These are phyloP conservation scores for Tylopilus intermedius DNA, from an alignment of 768 basidiomycete species.

Conservation along the genomic window DNA sequence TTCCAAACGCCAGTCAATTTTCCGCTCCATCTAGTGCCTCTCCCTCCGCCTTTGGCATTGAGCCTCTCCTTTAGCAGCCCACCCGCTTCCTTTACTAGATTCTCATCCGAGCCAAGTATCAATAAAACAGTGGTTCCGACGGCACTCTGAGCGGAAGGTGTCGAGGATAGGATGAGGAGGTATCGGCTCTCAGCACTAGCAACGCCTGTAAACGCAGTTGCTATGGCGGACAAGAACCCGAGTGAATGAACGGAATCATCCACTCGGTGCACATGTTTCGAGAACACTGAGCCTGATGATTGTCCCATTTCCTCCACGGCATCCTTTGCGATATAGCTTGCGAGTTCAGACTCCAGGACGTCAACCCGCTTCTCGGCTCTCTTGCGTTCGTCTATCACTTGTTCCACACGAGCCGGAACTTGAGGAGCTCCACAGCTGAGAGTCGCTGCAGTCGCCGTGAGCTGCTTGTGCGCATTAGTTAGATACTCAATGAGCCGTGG, in stretches of 20 bases:
- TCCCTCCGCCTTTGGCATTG: constrained; percentile 72
- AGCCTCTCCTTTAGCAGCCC: constrained; percentile 54
- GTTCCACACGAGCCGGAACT: constrained; percentile 63
- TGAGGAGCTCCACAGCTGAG: constrained; percentile 66
- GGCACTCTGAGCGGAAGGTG: constrained; percentile 51
- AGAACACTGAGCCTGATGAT: constrained; percentile 29
- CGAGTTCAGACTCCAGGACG: constrained; percentile 67
- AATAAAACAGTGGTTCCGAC: constrained; percentile 52
- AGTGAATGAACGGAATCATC: constrained; percentile 60
- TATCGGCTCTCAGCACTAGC: constrained; percentile 29
- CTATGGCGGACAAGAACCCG: constrained; percentile 55
- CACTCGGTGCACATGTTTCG: constrained; percentile 50
- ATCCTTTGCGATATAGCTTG: constrained; percentile 41
- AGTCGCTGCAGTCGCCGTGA: constrained; percentile 52
- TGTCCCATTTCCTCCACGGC: constrained; percentile 37
- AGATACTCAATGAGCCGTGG: constrained; percentile 67
- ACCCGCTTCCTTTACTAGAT: constrained; percentile 54
- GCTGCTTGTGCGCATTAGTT: constrained; percentile 48
- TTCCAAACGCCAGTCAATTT: constrained; percentile 61
- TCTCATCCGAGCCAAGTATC: constrained; percentile 56
- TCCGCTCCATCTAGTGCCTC: constrained; percentile 72
- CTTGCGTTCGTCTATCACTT: constrained; percentile 63
- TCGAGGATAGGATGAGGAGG: constrained; percentile 55
- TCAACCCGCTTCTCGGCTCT: constrained; percentile 61
- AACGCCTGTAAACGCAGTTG: constrained; percentile 39